Base-by-base conservation (phyloP, 2,329 filamentous ascomycete genomes). In the Aspergillus brunneoviolaceus region DNA sequence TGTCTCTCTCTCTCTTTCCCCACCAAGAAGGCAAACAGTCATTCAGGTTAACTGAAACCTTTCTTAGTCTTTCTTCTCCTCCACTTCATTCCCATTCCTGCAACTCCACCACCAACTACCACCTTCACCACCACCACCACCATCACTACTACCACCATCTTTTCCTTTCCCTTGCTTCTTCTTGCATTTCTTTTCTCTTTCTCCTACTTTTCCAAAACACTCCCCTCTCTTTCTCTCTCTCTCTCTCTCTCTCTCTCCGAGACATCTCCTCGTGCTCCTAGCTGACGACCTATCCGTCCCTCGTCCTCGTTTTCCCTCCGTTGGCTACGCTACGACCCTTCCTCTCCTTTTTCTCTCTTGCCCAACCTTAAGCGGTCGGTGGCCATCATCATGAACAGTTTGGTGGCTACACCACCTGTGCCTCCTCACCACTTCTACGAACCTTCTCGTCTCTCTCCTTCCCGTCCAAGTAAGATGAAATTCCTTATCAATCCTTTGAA, bases 391-490 rank as follows among this genome's bases (percentile, higher is more conserved):
- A 88, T 87, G 85, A 88, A 86, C 79, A 85, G 81, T 74, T 76
- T 88, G 74, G 77, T 83, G 76, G 78, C 79, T 67, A 82, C 80
- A 72, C 82, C 84, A 74, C 82, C 82, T 73, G 77, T 86, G 74
- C 82, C 85, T 78, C 85, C 85, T 73, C 86, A 55, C 48, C 53
- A 87, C 74, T 85, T 87, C 66, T 82, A 87, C 75, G 80, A 83
- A 69, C 81, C 84, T 73, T 79, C 79, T 74, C 84, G 84, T 73
- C 81, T 84, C 69, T 86, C 85, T 66, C 84, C 86, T 59, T 80
- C 83, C 67, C 81, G 82, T 74, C 80, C 83, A 75, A 84, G 85
- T 88, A 80, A 70, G 83, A 35, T 16, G 55, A 23, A 53, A 57
- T 53, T 50, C 50, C 69, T 64, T 29, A 25, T 62, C 39, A 23